Percentiles rank a stretch among this genome's conserved stretches.
Evolutionary conservation across 306 rosid genomes (phyloP).

Genomic region (Sicyos baderoa): DNA sequence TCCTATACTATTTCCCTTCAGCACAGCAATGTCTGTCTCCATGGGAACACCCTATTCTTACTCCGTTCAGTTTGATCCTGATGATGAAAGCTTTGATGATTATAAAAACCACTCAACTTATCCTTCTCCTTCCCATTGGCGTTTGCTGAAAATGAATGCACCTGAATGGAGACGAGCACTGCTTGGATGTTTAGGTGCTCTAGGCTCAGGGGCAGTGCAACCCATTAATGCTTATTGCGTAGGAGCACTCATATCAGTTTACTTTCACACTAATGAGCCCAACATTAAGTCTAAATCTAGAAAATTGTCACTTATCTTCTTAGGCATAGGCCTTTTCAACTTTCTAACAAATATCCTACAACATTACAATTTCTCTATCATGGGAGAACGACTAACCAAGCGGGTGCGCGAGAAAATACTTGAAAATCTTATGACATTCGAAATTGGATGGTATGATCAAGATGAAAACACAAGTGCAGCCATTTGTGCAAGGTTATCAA

Average conservation of each 20-base stretch:
- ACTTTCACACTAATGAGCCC: conserved; percentile 42
- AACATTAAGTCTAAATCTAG: conserved; percentile 48
- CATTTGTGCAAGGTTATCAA: conserved; percentile 68
- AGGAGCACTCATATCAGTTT: conserved; percentile 59
- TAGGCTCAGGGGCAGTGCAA: conserved; percentile 81
- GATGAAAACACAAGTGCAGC: conserved; percentile 89
- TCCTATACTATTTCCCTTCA: conserved; percentile 42
- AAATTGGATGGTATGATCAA: conserved; percentile 80
- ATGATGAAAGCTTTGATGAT: conserved; percentile 49
- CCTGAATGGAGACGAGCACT: conserved; percentile 72
- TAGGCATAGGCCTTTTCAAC: conserved; percentile 68
- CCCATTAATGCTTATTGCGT: conserved; percentile 74
- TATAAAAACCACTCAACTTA: conserved; percentile 29
- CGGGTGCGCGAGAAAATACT: conserved; percentile 66
- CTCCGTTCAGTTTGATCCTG: conserved; percentile 51
- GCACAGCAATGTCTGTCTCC: conserved; percentile 50
- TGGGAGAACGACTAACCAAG: conserved; percentile 81
- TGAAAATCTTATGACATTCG: conserved; percentile 61
- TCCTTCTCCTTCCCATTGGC: conserved; percentile 66
- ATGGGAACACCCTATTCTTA: conserved; percentile 75
- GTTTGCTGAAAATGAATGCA: conserved; percentile 58
- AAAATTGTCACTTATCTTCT: conserved; percentile 48
- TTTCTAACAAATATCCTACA: conserved; percentile 67
- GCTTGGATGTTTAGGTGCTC: conserved; percentile 76
- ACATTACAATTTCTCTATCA: conserved; percentile 63